phyloP scores from a whole-genome alignment of 305 asterid genomes.

The Fraxinus platypoda region DNA sequence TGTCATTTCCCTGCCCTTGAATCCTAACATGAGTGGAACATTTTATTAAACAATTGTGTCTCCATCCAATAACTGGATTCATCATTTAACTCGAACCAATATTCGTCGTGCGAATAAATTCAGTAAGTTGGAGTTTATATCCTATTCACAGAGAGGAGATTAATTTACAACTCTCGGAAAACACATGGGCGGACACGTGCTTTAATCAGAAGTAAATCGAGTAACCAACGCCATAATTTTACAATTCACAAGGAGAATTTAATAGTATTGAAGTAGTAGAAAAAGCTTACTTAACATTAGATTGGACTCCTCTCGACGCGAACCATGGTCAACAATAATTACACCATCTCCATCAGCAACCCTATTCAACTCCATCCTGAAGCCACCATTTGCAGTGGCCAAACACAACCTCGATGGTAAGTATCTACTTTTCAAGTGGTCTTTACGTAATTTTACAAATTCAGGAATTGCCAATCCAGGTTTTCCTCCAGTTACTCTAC shows the following conservation, averaged over 20 bases:
- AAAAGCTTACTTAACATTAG: conserved; percentile 77
- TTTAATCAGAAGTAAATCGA: background rate
- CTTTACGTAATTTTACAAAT: conserved; percentile 45
- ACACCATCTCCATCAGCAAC: conserved; percentile 69
- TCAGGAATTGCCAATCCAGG: conserved; percentile 34
- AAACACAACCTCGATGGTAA: conserved; percentile 48
- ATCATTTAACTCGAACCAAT: background rate
- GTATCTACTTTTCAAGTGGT: conserved; percentile 38
- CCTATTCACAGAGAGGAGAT: background rate
- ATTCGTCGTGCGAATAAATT: background rate
- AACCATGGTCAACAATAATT: conserved; percentile 94
- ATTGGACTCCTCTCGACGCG: conserved; percentile 88
- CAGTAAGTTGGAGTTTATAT: background rate
- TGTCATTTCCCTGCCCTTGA: background rate
- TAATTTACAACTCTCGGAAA: background rate
- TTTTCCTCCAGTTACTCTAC: conserved; percentile 39
- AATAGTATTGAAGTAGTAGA: background rate
- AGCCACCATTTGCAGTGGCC: conserved; percentile 60
- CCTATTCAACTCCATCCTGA: conserved; percentile 43
- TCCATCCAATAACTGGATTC: background rate
- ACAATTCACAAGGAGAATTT: background rate
- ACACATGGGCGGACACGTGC: background rate
- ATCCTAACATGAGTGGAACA: background rate
- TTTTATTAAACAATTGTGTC: background rate
- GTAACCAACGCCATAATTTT: background rate